Conservation (phyloP, 176 grass and related monocot genomes). For the Paspalum vaginatum region DNA sequence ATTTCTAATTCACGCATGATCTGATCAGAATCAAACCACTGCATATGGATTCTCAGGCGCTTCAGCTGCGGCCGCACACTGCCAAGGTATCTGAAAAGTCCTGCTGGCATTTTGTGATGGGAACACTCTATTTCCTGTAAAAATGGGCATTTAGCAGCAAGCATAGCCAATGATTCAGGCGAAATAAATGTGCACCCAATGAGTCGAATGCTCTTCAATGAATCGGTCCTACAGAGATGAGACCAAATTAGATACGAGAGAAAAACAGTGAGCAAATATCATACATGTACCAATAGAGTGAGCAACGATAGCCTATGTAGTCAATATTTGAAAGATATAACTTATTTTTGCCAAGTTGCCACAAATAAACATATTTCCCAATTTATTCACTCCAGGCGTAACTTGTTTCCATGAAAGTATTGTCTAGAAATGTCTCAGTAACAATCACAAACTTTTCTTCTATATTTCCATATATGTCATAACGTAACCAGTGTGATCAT, state of each 20-base stretch:
- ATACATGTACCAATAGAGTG: neutral
- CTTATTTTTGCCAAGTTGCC: neutral
- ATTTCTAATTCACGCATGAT: neutral
- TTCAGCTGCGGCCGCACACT: slow-evolving; percentile 35
- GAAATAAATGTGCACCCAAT: slow-evolving; percentile 7
- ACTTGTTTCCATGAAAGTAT: neutral
- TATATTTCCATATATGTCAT: neutral
- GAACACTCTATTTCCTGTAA: slow-evolving; percentile 50
- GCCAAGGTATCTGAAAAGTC: slow-evolving; percentile 27
- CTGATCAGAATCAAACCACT: slow-evolving; percentile 18
- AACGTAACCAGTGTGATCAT: neutral
- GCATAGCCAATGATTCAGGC: neutral
- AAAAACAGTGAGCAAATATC: neutral
- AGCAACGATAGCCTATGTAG: neutral
- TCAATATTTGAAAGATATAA: neutral
- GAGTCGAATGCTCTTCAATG: slow-evolving; percentile 49
- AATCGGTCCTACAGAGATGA: slow-evolving; percentile 33
- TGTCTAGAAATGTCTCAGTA: neutral
- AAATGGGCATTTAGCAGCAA: slow-evolving; percentile 29
- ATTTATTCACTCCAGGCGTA: neutral
- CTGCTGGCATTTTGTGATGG: slow-evolving; percentile 12
- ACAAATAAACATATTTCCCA: neutral
- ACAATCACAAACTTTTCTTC: neutral
- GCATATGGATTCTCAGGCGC: slow-evolving; percentile 31
- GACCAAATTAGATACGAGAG: neutral